Conservation (phyloP, 306 rosid species). For the Lotus japonicus region DNA sequence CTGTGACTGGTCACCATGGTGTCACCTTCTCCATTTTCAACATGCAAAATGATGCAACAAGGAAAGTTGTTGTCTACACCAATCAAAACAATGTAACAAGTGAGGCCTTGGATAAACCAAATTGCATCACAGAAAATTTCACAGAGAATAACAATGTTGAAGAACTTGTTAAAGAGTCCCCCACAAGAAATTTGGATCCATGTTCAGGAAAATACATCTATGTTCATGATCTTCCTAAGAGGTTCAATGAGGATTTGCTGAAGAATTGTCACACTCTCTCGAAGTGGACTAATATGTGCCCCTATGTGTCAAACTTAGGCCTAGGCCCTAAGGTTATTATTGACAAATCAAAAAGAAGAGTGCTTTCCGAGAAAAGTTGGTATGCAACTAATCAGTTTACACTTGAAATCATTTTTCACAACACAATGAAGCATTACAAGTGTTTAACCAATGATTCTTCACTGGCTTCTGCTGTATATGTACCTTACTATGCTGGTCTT, state of each 20-base stretch:
- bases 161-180: neutral
- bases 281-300: slow-evolving; percentile 45
- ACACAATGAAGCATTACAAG: slow-evolving; percentile 46
- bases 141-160: too few species aligned
- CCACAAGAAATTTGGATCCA: slow-evolving; percentile 14
- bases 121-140: neutral
- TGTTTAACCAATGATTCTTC: slow-evolving; percentile 59
- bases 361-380: slow-evolving; percentile 29
- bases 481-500: slow-evolving; percentile 55
- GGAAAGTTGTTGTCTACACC: neutral
- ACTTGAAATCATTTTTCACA: slow-evolving; percentile 54
- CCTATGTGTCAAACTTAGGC: slow-evolving; percentile 37
- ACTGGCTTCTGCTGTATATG: slow-evolving; percentile 50
- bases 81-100: neutral
- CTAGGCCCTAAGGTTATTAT: slow-evolving; percentile 28
- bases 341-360: neutral
- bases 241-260: slow-evolving; percentile 43
- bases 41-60: neutral
- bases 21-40: slow-evolving; percentile 15
- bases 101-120: neutral
- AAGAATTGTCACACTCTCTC: slow-evolving; percentile 31
- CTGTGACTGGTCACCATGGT: neutral
- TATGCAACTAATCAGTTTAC: slow-evolving; percentile 51
- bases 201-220: slow-evolving; percentile 42
- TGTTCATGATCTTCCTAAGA: slow-evolving; percentile 38